Base-by-base conservation (phyloP, 139 green algal genomes). In the Volvox reticuliferus region DNA sequence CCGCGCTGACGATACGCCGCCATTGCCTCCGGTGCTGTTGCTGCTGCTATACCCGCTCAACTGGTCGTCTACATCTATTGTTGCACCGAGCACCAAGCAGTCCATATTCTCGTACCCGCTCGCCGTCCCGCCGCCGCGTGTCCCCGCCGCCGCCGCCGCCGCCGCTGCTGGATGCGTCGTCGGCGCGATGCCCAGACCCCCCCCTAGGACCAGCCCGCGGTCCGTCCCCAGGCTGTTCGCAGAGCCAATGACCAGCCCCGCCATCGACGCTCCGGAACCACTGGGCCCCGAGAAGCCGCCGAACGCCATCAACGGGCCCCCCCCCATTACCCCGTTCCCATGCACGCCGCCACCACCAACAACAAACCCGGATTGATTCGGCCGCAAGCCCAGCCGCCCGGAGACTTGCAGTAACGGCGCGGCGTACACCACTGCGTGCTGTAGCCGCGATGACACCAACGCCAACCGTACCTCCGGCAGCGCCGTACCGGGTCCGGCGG, bases 401-500 rank as follows among this genome's bases (percentile, higher is more conserved):
- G 63, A 79, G 26, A 88, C 88, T 65, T 73, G 79, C 88, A 87
- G 78, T 63, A 91, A 20, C 28, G 88, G 88, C 65, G 88, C 88
- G 0, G 88, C 79, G 37, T 91, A 94, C 20, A 94, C 91, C 20
- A 91, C 69, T 6, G 87, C 89, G 76, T 91, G 78, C 36, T 87
- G 44, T 12, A 91, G 67, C 21, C 88, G 82, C 2, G 87, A 89
- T 5, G 89, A 93, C 21, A 94, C 92, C 14, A 94, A 78, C 35
- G 92, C 92, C 87, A 94, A 62, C 32, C 92, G 87, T 55, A 91
- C 89, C 68, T 94, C 92, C 33, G 92, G 77, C 76, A 87, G 77
- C 22, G 79, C 78, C 55, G 79, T 84, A 63, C 88, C 88, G 20
- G 68, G 76, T 5, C 69, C 75, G 32, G 77, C 86, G 75, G 79